Conservation (phyloP, 2,329 filamentous ascomycete genomes). For the Ophiocordyceps camponoti-rufipedis region DNA sequence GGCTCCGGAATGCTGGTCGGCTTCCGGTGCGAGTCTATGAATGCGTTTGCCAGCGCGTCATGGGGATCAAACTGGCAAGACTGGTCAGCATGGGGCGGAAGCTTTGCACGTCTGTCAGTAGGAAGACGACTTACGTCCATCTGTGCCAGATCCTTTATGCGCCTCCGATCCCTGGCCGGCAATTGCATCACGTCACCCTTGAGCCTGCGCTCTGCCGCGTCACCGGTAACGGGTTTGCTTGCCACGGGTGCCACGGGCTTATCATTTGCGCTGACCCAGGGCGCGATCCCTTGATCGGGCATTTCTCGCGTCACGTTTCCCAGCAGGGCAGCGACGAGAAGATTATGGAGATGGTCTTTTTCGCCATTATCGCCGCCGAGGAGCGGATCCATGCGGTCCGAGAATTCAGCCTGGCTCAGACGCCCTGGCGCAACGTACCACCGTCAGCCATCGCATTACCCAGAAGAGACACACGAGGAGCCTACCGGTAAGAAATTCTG, state of each 20-base stretch:
- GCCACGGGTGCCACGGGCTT: slow-evolving; percentile 39
- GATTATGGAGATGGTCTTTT: slow-evolving; percentile 47
- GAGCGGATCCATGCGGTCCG: slow-evolving; percentile 40
- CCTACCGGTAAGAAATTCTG: slow-evolving; percentile 44
- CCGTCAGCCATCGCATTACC: slow-evolving; percentile 2
- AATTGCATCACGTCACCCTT: slow-evolving; percentile 57
- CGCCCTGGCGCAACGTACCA: slow-evolving; percentile 25
- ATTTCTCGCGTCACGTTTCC: slow-evolving; percentile 52
- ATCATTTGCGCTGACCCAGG: slow-evolving; percentile 55
- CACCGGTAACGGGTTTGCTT: slow-evolving; percentile 43
- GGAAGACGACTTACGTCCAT: slow-evolving; percentile 31
- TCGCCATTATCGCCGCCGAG: slow-evolving; percentile 38
- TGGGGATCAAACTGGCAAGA: slow-evolving; percentile 28
- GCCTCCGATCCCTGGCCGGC: slow-evolving; percentile 44
- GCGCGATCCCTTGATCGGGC: slow-evolving; percentile 47
- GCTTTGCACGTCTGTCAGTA: background rate
- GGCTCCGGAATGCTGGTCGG: slow-evolving; percentile 35
- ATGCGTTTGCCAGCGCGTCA: slow-evolving; percentile 32
- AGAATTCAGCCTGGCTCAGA: slow-evolving; percentile 43
- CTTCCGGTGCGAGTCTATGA: slow-evolving; percentile 30
- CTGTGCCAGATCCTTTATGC: slow-evolving; percentile 44
- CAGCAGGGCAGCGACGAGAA: slow-evolving; percentile 47
- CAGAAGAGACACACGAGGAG: background rate
- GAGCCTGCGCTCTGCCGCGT: slow-evolving; percentile 45
- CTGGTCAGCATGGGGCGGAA: slow-evolving; percentile 5